These are phyloP conservation scores for Emericellopsis atlantica DNA, from an alignment of 2,329 filamentous ascomycete genomes.

Conservation along the genomic window DNA sequence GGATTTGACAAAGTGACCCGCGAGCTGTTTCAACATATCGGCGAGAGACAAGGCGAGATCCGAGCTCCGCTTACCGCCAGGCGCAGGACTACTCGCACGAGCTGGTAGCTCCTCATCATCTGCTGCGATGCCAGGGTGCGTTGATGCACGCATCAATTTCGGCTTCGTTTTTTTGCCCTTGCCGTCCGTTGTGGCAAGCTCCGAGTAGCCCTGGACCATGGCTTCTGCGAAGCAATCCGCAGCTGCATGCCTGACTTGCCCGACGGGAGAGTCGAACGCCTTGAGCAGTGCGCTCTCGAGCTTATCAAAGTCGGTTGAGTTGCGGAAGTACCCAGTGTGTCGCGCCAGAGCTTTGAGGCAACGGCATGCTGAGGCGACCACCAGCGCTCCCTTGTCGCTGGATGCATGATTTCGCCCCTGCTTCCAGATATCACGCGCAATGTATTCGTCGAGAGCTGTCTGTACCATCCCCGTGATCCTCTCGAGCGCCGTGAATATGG, in stretches of 20 bases:
- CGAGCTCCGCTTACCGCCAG: slow-evolving; percentile 54
- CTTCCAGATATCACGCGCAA: slow-evolving; percentile 91
- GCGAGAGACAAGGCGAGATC: slow-evolving; percentile 61
- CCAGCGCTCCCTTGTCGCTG: slow-evolving; percentile 71
- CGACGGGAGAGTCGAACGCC: slow-evolving; percentile 64
- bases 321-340: slow-evolving; percentile 72
- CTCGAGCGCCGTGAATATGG: slow-evolving; percentile 61
- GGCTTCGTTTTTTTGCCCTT: slow-evolving; percentile 62
- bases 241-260: slow-evolving; percentile 70
- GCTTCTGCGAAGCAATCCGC: slow-evolving; percentile 74
- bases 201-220: slow-evolving; percentile 63
- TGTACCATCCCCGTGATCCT: slow-evolving; percentile 68
- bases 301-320: slow-evolving; percentile 81
- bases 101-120: slow-evolving; percentile 62
- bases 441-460: slow-evolving; percentile 66
- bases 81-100: slow-evolving; percentile 62
- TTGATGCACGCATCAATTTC: slow-evolving; percentile 45
- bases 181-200: slow-evolving; percentile 26
- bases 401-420: slow-evolving; percentile 66
- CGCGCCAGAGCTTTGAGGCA: slow-evolving; percentile 65
- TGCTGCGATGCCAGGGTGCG: slow-evolving; percentile 40
- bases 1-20: slow-evolving; percentile 65
- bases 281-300: slow-evolving; percentile 76
- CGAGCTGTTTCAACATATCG: slow-evolving; percentile 70
- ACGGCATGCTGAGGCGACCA: slow-evolving; percentile 65